These are phyloP conservation scores for Acer saccharum DNA, from an alignment of 345 rosid genomes.

Conservation along the genomic window DNA sequence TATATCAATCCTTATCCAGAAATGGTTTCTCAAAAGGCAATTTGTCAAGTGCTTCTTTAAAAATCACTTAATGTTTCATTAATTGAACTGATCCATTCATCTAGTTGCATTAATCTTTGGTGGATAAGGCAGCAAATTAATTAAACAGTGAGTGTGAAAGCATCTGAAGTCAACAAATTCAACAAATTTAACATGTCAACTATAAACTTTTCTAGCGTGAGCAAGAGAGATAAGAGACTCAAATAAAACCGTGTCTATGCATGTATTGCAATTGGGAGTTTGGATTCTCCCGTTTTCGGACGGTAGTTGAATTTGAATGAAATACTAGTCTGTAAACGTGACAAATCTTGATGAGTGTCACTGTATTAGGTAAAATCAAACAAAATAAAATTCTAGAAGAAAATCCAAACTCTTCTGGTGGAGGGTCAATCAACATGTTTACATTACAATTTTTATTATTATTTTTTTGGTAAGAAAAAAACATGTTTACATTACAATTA, in stretches of 20 bases:
- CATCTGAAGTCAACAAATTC: neutral
- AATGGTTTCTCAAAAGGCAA: neutral
- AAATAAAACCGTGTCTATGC: no score
- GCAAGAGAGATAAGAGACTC: neutral
- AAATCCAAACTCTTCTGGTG: neutral
- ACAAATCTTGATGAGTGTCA: no score
- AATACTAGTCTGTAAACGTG: no score
- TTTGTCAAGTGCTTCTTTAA: neutral
- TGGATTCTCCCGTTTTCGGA: no score
- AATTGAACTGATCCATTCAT: no score
- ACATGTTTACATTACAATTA: neutral
- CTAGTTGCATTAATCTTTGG: neutral
- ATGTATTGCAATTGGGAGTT: no score
- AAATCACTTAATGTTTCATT: neutral
- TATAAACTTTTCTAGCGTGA: neutral
- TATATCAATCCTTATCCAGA: neutral
- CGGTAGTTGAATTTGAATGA: no score
- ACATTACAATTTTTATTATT: no score
- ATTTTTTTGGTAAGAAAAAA: no score
- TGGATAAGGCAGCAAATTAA: neutral
- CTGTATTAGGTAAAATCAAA: no score
- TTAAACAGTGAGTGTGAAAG: no score
- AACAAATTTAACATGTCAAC: conserved; percentile 6
- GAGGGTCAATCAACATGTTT: conserved; percentile 1
- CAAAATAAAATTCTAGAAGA: no score